Percentiles rank a stretch among this genome's conserved stretches.
phyloP scores from a whole-genome alignment of 2,329 filamentous ascomycete species.

The Phaeosphaeria sp. region DNA sequence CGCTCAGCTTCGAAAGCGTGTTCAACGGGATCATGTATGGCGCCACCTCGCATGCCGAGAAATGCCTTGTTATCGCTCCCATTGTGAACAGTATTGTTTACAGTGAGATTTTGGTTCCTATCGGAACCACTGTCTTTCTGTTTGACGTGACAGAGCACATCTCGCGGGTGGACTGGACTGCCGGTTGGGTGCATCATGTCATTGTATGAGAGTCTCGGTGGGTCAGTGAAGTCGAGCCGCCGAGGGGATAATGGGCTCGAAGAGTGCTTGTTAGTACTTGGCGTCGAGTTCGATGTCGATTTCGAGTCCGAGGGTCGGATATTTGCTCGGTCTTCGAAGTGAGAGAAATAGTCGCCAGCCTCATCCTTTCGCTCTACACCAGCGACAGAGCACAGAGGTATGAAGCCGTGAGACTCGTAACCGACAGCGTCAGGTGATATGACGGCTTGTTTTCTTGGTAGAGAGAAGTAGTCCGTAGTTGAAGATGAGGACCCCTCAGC shows the following conservation, averaged over 20 bases:
- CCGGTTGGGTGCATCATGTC: background rate
- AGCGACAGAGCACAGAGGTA: constrained; percentile 1
- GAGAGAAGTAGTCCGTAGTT: background rate
- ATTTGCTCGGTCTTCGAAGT: background rate
- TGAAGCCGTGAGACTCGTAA: background rate
- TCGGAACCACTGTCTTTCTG: too few relatives aligned
- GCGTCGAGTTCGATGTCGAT: background rate
- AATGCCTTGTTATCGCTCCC: background rate
- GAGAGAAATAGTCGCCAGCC: background rate
- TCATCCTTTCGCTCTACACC: background rate
- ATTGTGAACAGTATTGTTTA: too few relatives aligned
- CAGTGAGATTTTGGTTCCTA: too few relatives aligned
- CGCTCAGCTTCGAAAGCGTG: background rate
- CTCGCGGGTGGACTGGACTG: background rate
- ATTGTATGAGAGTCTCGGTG: background rate
- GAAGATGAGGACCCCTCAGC: background rate
- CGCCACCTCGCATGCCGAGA: background rate
- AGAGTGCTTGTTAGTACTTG: background rate
- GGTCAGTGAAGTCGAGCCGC: background rate
- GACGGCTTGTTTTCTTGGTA: background rate
- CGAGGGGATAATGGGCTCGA: background rate
- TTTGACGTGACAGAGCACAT: too few relatives aligned
- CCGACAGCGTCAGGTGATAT: background rate
- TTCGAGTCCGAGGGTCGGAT: too few relatives aligned
- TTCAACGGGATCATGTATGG: background rate